phyloP scores from a whole-genome alignment of 768 basidiomycete species.

The Lactarius hengduanensis region DNA sequence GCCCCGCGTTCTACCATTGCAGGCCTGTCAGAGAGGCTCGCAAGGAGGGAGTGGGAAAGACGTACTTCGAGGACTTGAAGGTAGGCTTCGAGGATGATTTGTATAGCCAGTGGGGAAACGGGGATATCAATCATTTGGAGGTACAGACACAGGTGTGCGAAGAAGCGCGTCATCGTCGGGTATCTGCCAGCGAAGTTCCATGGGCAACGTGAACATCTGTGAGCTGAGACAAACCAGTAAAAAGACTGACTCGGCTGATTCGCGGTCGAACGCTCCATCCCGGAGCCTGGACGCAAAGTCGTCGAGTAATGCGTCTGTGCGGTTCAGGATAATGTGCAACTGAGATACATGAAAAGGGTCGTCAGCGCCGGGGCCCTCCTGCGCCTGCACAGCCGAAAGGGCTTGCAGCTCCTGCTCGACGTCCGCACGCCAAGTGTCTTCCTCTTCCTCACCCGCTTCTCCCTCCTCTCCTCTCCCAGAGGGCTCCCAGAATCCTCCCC shows the following conservation, averaged over 20 bases:
- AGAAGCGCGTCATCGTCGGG: slow-evolving; percentile 78
- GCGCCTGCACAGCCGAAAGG: slow-evolving; percentile 54
- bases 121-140: slow-evolving; percentile 76
- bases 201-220: slow-evolving; percentile 4
- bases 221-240: slow-evolving; percentile 17
- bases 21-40: not conserved
- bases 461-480: slow-evolving; percentile 43
- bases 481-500: slow-evolving; percentile 79
- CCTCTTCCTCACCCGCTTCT: slow-evolving; percentile 38
- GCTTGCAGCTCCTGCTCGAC: slow-evolving; percentile 56
- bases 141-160: slow-evolving; percentile 89
- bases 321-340: slow-evolving; percentile 69
- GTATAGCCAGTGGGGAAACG: slow-evolving; percentile 71
- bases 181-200: slow-evolving; percentile 46
- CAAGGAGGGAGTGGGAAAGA: not conserved
- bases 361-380: slow-evolving; percentile 64
- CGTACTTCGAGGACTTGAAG: slow-evolving; percentile 81
- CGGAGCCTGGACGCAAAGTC: slow-evolving; percentile 60
- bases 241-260: slow-evolving; percentile 54
- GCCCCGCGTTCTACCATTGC: slow-evolving; percentile 58
- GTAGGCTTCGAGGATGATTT: slow-evolving; percentile 85
- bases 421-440: slow-evolving; percentile 66
- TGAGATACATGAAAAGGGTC: slow-evolving; percentile 84
- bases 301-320: slow-evolving; percentile 65
- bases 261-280: slow-evolving; percentile 47